Evolutionary conservation across 768 basidiomycete genomes (phyloP).

Genomic region (Suillus subaureus): DNA sequence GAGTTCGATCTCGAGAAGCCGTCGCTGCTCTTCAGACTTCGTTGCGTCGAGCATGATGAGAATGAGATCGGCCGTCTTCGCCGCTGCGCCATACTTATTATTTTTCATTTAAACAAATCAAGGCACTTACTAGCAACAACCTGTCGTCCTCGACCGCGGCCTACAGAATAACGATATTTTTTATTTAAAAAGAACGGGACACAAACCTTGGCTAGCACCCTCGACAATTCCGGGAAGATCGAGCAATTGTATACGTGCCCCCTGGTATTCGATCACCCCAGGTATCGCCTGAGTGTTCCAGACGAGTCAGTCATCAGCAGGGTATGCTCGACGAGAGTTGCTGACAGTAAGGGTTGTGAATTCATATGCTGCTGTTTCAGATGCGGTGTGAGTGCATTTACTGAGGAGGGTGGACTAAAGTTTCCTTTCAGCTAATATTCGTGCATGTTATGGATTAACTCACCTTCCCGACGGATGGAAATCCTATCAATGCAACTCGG

Average conservation of each 20-base stretch:
- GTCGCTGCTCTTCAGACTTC: slow-evolving; percentile 89
- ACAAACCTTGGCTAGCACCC: slow-evolving; percentile 76
- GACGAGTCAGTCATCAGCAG: slow-evolving; percentile 2
- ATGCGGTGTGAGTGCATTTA: slow-evolving; percentile 90
- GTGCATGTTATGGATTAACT: background rate
- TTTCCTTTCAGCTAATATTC: slow-evolving; percentile 12
- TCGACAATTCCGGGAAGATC: slow-evolving; percentile 97
- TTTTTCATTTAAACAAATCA: background rate
- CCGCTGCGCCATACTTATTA: slow-evolving; percentile 45
- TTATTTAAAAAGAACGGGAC: background rate
- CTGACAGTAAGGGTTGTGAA: slow-evolving; percentile 89
- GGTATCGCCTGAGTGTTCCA: slow-evolving; percentile 75
- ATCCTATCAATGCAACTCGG: slow-evolving; percentile 89
- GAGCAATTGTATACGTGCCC: slow-evolving; percentile 89
- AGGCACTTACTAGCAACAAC: slow-evolving; percentile 78
- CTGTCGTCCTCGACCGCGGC: slow-evolving; percentile 91
- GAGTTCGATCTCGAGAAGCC: slow-evolving; percentile 87
- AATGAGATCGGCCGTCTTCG: slow-evolving; percentile 92
- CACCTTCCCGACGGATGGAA: slow-evolving; percentile 93
- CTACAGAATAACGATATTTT: background rate
- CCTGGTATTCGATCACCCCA: slow-evolving; percentile 95
- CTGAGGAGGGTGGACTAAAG: slow-evolving; percentile 84
- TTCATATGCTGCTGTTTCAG: slow-evolving; percentile 90
- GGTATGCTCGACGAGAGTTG: background rate
- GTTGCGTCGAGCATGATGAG: slow-evolving; percentile 92